Evolutionary conservation across 768 basidiomycete genomes (phyloP), one percentile per base, ranked within the genome.

Genomic region (Rhizopogon roseolus): DNA sequence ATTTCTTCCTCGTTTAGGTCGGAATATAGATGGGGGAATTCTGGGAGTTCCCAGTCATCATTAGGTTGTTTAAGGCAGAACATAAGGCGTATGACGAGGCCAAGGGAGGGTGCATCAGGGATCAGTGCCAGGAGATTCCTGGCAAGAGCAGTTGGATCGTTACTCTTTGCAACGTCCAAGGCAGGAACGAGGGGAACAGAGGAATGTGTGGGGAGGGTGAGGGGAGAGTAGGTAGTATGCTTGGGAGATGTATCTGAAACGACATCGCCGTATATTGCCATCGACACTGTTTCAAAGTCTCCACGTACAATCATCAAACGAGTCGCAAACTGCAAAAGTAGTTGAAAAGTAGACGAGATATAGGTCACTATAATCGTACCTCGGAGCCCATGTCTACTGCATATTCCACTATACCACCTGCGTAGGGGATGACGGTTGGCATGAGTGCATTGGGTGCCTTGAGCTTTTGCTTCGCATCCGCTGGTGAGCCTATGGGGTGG

Each of bases 301-400:
- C 90, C 90, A 62, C 84, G 85, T 57, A 93, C 76, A 54, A 92
- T 87, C 79, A 93, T 84, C 29, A 92, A 73, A 41, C 90, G 84
- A 19, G 89, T 90, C 4, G 84, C 80, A 64, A 80, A 83, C 86
- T 89, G 64, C 16, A 34, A 43, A 37, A 32, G 60, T 41, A 61
- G 52, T 52, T 14, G 17, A 8, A n/a, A 41, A 16, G 6, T 17
- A 27, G 8, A 44, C 46, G 3, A 38, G 17, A 10, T 19, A 39
- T 7, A 36, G 49, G 14, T 40, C 17, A 50, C 4, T 38, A 49
- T 11, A 17, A 8, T 72, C 80, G 52, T 60, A 83, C 90, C 69
- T 90, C 86, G 8, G 65, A 45, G 37, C 84, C 84, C 85, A 90
- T 85, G 55, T 87, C 80, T 14, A 92, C 80, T 5, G 66, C 58